These are phyloP conservation scores for Saussurea involucrata DNA, from an alignment of 129 eudicot genomes.

Conservation along the genomic window DNA sequence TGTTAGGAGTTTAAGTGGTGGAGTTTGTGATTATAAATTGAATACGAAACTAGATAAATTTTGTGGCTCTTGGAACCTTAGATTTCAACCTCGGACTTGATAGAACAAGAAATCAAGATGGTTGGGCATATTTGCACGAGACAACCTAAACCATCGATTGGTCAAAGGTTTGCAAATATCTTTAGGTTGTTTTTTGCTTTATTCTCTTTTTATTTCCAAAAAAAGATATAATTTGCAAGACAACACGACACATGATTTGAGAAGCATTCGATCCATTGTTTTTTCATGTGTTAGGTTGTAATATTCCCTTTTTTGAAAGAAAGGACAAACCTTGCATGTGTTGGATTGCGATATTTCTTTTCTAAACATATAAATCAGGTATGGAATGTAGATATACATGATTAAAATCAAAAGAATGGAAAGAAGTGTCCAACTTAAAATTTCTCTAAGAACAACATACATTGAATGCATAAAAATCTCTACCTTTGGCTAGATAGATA, in stretches of 20 bases:
- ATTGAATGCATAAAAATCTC: neutral
- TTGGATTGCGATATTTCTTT: neutral
- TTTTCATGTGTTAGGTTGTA: conserved; percentile 23
- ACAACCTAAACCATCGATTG: conserved; percentile 23
- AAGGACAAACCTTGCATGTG: conserved; percentile 2
- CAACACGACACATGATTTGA: conserved; percentile 27
- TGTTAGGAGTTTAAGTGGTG: too few species aligned
- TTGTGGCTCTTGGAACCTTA: neutral
- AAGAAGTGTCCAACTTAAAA: neutral
- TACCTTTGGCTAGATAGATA: neutral
- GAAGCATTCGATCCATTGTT: conserved; percentile 23
- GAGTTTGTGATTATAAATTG: too few species aligned
- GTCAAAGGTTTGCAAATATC: conserved; percentile 22
- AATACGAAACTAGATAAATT: too few species aligned
- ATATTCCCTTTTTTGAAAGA: conserved; percentile 21
- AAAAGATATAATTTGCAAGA: neutral
- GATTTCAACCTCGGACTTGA: neutral
- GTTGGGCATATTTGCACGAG: conserved; percentile 30
- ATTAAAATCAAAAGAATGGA: neutral
- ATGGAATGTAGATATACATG: neutral
- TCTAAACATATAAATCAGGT: neutral
- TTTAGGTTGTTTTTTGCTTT: conserved; percentile 14
- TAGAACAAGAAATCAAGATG: neutral
- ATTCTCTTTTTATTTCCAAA: conserved; percentile 16
- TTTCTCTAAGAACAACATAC: neutral